Conservation (phyloP, 129 eudicot species). For the Arctium minus region DNA sequence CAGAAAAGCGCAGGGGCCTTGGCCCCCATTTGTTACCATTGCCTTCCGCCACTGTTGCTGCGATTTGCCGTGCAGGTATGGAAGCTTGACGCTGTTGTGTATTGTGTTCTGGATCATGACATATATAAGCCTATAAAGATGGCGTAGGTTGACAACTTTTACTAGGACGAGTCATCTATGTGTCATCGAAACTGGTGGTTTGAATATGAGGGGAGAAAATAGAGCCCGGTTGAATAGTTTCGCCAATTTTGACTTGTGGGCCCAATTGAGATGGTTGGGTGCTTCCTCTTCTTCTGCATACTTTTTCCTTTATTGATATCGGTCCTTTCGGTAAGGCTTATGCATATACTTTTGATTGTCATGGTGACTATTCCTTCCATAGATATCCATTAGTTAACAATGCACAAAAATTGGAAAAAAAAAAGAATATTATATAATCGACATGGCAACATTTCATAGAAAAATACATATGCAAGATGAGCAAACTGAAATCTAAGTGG, state of each 20-base stretch:
- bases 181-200: slow-evolving; percentile 20
- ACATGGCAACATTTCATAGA: slow-evolving; percentile 14
- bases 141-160: not conserved
- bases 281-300: not conserved
- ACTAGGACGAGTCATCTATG: slow-evolving; percentile 20
- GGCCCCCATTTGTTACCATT: too few relatives aligned
- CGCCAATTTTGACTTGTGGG: slow-evolving; percentile 1
- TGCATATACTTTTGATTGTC: not conserved
- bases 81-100: not conserved
- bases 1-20: too few relatives aligned
- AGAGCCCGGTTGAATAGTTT: not conserved
- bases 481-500: slow-evolving; percentile 11
- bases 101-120: not conserved
- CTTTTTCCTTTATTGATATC: not conserved
- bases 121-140: slow-evolving; percentile 7
- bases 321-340: not conserved
- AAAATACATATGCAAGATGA: slow-evolving; percentile 8
- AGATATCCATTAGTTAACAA: not conserved
- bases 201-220: slow-evolving; percentile 1
- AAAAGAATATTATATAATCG: not conserved
- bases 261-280: not conserved
- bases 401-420: not conserved
- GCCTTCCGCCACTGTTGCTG: too few relatives aligned
- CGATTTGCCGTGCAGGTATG: not conserved
- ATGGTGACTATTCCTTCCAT: slow-evolving; percentile 17